These are phyloP conservation scores for Hyparrhenia diplandra DNA, from an alignment of 176 grass and related monocot genomes.

Conservation along the genomic window DNA sequence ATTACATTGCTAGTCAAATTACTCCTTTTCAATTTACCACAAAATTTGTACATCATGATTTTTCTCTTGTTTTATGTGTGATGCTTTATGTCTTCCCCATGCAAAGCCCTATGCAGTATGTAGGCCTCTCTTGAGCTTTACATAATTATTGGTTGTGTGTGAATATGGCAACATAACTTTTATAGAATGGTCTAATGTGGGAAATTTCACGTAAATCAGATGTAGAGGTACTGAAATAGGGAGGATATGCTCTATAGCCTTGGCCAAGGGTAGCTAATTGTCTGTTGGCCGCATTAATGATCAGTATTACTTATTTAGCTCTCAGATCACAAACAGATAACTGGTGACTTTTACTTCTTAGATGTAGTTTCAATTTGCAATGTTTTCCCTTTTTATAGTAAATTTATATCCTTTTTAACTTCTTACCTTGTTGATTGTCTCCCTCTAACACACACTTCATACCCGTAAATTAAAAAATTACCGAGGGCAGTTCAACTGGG, in stretches of 20 bases:
- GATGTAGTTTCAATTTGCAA: not conserved
- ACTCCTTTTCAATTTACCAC: not conserved
- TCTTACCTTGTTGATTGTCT: not conserved
- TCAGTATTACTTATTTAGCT: not conserved
- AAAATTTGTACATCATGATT: not conserved
- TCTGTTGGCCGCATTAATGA: not conserved
- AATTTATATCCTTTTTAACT: not conserved
- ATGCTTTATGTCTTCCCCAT: not conserved
- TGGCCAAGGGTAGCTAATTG: no score
- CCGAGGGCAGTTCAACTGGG: not conserved
- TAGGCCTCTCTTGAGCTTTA: not conserved
- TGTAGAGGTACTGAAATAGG: not conserved
- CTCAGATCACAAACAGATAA: not conserved
- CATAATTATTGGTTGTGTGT: not conserved
- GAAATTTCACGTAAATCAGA: not conserved
- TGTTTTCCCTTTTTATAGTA: not conserved
- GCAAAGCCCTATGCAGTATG: not conserved
- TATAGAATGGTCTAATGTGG: not conserved
- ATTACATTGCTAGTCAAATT: not conserved
- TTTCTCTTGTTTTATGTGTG: not conserved
- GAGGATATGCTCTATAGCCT: not conserved
- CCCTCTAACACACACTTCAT: not conserved
- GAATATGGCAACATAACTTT: not conserved
- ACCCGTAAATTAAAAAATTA: not conserved
- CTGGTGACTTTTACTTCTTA: not conserved